Conservation (phyloP, 2,329 filamentous ascomycete species). For the Alternaria viburni region DNA sequence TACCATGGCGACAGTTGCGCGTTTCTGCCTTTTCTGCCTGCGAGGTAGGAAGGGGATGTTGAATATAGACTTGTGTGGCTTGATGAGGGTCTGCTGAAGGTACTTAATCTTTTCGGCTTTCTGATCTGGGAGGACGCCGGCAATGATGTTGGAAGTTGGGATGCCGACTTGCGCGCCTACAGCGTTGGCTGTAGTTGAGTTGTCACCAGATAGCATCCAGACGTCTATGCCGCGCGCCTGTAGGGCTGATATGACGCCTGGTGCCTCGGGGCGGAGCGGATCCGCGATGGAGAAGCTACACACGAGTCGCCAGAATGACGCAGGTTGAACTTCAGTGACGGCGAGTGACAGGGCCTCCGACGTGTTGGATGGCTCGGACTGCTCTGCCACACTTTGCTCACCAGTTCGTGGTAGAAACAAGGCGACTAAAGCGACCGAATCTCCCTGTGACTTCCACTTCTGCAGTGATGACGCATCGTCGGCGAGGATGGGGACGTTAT, state of each 20-base stretch:
- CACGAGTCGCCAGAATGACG: constrained; percentile 55
- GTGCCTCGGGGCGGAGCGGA: constrained; percentile 76
- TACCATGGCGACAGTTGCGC: constrained; percentile 77
- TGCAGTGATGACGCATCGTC: constrained; percentile 32
- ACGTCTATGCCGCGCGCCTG: constrained; percentile 71
- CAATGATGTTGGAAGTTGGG: constrained; percentile 74
- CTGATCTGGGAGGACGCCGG: constrained; percentile 82
- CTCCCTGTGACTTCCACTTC: constrained; percentile 51
- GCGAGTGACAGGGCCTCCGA: background rate
- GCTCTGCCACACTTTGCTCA: background rate
- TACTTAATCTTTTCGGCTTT: constrained; percentile 75
- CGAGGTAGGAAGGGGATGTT: constrained; percentile 20
- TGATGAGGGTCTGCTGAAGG: constrained; percentile 47
- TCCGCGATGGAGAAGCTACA: constrained; percentile 80
- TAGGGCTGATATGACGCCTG: constrained; percentile 68
- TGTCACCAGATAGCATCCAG: constrained; percentile 95
- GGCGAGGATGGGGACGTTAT: constrained; percentile 39
- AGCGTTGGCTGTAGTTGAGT: constrained; percentile 79
- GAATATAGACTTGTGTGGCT: constrained; percentile 21
- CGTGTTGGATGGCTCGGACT: background rate
- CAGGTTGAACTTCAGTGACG: background rate
- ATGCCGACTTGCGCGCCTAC: constrained; percentile 81
- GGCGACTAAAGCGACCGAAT: constrained; percentile 52
- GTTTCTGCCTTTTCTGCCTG: constrained; percentile 24
- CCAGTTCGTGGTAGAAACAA: constrained; percentile 11